Conservation (phyloP, 495 filamentous ascomycete species). For the Bombardia bombarda region DNA sequence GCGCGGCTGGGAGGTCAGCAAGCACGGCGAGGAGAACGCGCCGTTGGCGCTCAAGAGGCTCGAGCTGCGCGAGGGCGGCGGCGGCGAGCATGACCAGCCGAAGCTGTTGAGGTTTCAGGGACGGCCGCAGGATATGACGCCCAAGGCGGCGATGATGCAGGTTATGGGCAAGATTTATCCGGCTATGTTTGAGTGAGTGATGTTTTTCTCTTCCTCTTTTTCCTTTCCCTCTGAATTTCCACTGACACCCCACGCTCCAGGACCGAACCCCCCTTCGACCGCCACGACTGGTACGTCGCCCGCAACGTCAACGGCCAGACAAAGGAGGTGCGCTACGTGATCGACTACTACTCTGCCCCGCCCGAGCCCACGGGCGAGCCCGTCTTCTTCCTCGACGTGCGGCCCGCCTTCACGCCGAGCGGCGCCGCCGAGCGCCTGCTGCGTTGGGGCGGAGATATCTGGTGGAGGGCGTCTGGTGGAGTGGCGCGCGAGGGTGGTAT, state of each 20-base stretch:
- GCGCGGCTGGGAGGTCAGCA: conserved; percentile 67
- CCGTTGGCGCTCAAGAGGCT: conserved; percentile 22
- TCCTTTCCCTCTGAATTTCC: background rate
- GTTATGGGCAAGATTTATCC: conserved; percentile 71
- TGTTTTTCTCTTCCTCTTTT: background rate
- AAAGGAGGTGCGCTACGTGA: conserved; percentile 87
- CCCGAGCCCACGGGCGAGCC: conserved; percentile 86
- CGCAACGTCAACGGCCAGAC: conserved; percentile 50
- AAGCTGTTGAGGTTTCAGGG: conserved; percentile 81
- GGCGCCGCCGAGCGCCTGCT: conserved; percentile 75
- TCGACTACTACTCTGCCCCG: conserved; percentile 90
- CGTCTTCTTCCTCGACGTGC: conserved; percentile 95
- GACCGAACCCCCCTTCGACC: conserved; percentile 84
- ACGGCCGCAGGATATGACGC: conserved; percentile 78
- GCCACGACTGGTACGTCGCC: conserved; percentile 93
- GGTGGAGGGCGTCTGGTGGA: conserved; percentile 83
- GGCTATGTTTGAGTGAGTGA: conserved; percentile 59
- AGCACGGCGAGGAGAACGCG: conserved; percentile 57
- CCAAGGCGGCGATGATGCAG: conserved; percentile 77
- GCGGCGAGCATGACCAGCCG: conserved; percentile 39
- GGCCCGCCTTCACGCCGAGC: conserved; percentile 83
- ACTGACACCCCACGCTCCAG: conserved; percentile 22
- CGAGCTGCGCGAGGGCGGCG: conserved; percentile 27
- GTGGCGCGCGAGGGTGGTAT: conserved; percentile 41
- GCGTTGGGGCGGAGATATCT: conserved; percentile 88